Evolutionary conservation across 331 rosid genomes (phyloP).

Genomic region (Telfairia occidentalis): DNA sequence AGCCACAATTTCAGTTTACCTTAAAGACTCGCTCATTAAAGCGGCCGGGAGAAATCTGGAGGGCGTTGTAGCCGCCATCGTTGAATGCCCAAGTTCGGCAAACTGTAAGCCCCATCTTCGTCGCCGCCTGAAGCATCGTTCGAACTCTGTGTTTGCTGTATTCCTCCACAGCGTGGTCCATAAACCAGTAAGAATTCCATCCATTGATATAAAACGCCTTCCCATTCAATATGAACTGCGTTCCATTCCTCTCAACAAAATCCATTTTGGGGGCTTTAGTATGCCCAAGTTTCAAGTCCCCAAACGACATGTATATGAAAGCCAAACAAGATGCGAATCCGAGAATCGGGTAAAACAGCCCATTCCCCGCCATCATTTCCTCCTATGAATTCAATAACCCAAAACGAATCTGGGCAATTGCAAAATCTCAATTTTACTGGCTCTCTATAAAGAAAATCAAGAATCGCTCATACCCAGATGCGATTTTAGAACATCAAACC

Average conservation of each 20-base stretch:
- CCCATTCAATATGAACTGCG: conserved; percentile 63
- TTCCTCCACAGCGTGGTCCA: conserved; percentile 66
- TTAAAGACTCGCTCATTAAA: conserved; percentile 71
- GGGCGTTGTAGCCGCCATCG: conserved; percentile 84
- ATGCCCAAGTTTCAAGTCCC: conserved; percentile 34
- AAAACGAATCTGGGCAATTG: conserved; percentile 19
- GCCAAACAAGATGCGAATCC: conserved; percentile 56
- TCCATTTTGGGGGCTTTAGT: conserved; percentile 26
- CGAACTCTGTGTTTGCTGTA: conserved; percentile 41
- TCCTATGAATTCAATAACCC: not conserved
- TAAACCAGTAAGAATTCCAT: conserved; percentile 97
- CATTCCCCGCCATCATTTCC: conserved; percentile 51
- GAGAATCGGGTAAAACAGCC: conserved; percentile 54
- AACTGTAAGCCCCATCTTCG: conserved; percentile 88
- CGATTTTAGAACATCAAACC: conserved; percentile 18
- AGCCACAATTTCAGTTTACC: too few relatives aligned
- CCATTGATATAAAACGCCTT: conserved; percentile 71
- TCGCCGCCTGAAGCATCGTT: conserved; percentile 55
- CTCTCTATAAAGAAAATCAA: conserved; percentile 24
- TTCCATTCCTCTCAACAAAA: conserved; percentile 69
- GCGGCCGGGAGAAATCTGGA: conserved; percentile 78
- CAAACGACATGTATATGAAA: conserved; percentile 69
- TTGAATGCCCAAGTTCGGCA: conserved; percentile 97
- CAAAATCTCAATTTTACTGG: conserved; percentile 22
- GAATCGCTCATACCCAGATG: conserved; percentile 23